These are phyloP conservation scores for Trichoderma arundinaceum DNA, from an alignment of 2,329 filamentous ascomycete species.

Conservation along the genomic window DNA sequence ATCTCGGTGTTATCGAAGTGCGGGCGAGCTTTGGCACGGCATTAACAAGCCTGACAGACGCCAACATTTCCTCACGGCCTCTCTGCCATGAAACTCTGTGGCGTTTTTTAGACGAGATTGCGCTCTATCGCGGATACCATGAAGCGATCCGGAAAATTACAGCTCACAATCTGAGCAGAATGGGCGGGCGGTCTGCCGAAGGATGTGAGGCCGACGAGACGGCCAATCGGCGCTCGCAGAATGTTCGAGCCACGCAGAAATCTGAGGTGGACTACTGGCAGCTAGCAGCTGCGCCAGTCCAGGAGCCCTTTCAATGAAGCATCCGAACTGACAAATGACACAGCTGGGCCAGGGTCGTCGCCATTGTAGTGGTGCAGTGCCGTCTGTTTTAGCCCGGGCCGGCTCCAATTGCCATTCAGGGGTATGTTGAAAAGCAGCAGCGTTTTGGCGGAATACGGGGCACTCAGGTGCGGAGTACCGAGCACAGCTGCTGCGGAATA, in stretches of 20 bases:
- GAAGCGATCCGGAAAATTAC: slow-evolving; percentile 11
- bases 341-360: not conserved
- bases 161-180: slow-evolving; percentile 17
- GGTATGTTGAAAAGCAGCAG: not conserved
- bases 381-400: not conserved
- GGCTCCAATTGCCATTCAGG: slow-evolving; percentile 9
- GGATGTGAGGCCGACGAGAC: not conserved
- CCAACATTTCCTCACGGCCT: not conserved
- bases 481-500: no score
- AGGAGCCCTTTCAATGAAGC: not conserved
- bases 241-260: not conserved
- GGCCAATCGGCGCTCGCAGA: slow-evolving; percentile 4
- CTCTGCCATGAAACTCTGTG: slow-evolving; percentile 7
- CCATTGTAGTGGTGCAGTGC: slow-evolving; percentile 1
- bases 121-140: not conserved
- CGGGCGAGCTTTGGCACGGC: not conserved
- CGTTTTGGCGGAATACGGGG: no score
- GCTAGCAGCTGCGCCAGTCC: no score
- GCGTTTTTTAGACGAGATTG: slow-evolving; percentile 5
- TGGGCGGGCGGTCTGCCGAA: not conserved
- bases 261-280: not conserved
- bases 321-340: slow-evolving; percentile 11
- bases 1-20: slow-evolving; percentile 22
- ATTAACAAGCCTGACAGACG: not conserved
- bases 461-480: not conserved